A percentile compares a stretch with the other conserved stretches of the same genome.
These are phyloP conservation scores for Fusarium citri DNA, from an alignment of 2,329 filamentous ascomycete species.

Conservation along the genomic window DNA sequence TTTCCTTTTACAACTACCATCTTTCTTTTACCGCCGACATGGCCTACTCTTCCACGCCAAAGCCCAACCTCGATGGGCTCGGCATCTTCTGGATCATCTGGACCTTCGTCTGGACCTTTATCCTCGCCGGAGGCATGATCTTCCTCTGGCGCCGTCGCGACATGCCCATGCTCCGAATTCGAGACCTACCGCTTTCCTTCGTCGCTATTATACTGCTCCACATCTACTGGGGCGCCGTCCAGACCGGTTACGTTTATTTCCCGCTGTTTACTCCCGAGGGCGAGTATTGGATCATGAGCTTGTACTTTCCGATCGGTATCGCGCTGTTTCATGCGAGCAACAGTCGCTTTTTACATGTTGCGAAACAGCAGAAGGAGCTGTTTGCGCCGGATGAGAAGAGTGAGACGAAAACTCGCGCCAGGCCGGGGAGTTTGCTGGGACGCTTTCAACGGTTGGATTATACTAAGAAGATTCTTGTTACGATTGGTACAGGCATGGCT, in stretches of 20 bases:
- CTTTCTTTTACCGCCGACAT: slow-evolving; percentile 9
- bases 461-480: slow-evolving; percentile 60
- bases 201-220: slow-evolving; percentile 56
- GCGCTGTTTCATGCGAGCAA: slow-evolving; percentile 75
- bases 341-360: slow-evolving; percentile 69
- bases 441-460: slow-evolving; percentile 58
- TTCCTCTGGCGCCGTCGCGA: slow-evolving; percentile 56
- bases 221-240: slow-evolving; percentile 57
- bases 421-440: slow-evolving; percentile 47
- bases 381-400: slow-evolving; percentile 40
- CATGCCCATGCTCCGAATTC: slow-evolving; percentile 55
- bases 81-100: slow-evolving; percentile 57
- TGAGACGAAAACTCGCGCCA: slow-evolving; percentile 22
- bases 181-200: slow-evolving; percentile 56
- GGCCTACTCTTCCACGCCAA: slow-evolving; percentile 44
- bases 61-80: slow-evolving; percentile 51
- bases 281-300: slow-evolving; percentile 76
- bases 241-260: slow-evolving; percentile 54
- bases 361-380: slow-evolving; percentile 63
- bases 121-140: slow-evolving; percentile 54
- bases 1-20: background rate
- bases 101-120: slow-evolving; percentile 53
- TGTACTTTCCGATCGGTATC: slow-evolving; percentile 73
- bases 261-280: slow-evolving; percentile 61
- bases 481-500: slow-evolving; percentile 65